These are phyloP conservation scores for Adansonia grandidieri DNA, from an alignment of 441 rosid genomes.

Conservation along the genomic window DNA sequence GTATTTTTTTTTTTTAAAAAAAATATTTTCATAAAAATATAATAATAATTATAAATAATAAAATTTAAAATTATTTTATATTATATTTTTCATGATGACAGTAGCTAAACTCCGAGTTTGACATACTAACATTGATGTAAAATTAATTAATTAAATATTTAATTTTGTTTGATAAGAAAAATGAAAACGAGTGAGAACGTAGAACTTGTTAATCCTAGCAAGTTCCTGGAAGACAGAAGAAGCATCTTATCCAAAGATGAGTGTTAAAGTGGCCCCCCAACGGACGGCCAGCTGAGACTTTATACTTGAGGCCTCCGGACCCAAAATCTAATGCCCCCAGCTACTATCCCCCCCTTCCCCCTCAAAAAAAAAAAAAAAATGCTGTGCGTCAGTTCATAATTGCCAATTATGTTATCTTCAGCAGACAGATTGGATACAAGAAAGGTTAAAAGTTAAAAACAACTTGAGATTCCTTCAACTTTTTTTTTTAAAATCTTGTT, in stretches of 20 bases:
- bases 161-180: no score
- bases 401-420: slow-evolving; percentile 14
- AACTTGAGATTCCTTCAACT: neutral
- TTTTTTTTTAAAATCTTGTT: neutral
- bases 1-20: no score
- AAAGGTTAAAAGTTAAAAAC: neutral
- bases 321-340: neutral
- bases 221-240: neutral
- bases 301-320: neutral
- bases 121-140: neutral
- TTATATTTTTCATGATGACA: no score
- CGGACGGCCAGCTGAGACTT: neutral
- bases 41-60: no score
- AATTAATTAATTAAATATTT: neutral
- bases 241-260: neutral
- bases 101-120: no score
- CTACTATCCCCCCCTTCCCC: neutral
- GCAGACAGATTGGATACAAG: neutral
- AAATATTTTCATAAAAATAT: no score
- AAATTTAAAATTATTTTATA: no score
- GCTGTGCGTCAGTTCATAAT: slow-evolving; percentile 2
- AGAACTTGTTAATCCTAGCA: no score
- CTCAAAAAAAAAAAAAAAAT: neutral
- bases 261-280: slow-evolving; percentile 10
- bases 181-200: no score